Conservation (phyloP, 1,284 basidiomycete species). For the Cryptococcus neoformans region DNA sequence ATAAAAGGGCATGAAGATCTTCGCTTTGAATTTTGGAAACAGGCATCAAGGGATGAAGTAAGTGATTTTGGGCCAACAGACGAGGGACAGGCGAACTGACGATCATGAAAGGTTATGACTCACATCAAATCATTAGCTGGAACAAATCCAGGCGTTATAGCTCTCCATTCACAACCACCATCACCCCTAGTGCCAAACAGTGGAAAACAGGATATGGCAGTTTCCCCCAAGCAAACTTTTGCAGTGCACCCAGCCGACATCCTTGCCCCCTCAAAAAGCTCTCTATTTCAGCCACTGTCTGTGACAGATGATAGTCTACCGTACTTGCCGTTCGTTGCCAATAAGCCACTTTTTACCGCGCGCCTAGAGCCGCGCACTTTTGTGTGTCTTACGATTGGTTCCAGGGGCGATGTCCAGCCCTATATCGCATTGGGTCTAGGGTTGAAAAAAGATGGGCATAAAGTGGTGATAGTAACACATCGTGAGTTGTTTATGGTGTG, state of each 20-base stretch:
- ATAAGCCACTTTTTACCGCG: slow-evolving; percentile 23
- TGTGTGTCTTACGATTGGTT: slow-evolving; percentile 52
- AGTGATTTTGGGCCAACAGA: slow-evolving; percentile 3
- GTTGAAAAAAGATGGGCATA: slow-evolving; percentile 58
- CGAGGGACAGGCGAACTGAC: neutral
- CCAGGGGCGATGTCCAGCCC: slow-evolving; percentile 54
- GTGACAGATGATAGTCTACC: slow-evolving; percentile 38
- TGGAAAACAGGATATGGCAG: neutral
- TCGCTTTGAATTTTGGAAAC: slow-evolving; percentile 56
- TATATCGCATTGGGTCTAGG: slow-evolving; percentile 48
- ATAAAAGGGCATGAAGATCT: slow-evolving; percentile 56
- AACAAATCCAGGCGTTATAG: neutral
- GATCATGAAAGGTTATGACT: slow-evolving; percentile 12
- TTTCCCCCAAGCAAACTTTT: neutral
- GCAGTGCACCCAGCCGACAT: neutral
- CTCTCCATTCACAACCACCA: no score
- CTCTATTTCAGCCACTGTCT: slow-evolving; percentile 20
- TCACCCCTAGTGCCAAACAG: no score
- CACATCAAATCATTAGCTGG: slow-evolving; percentile 8
- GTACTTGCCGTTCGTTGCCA: slow-evolving; percentile 47
- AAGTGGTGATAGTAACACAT: slow-evolving; percentile 59
- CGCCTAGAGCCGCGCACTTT: slow-evolving; percentile 42
- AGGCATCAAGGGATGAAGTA: slow-evolving; percentile 54
- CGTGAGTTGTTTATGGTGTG: slow-evolving; percentile 21
- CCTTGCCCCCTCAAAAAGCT: slow-evolving; percentile 19